Percentiles rank a stretch among this genome's conserved stretches.
These are phyloP conservation scores for Phytophthora syringae DNA, from an alignment of 352 stramenopile genomes.

Conservation along the genomic window DNA sequence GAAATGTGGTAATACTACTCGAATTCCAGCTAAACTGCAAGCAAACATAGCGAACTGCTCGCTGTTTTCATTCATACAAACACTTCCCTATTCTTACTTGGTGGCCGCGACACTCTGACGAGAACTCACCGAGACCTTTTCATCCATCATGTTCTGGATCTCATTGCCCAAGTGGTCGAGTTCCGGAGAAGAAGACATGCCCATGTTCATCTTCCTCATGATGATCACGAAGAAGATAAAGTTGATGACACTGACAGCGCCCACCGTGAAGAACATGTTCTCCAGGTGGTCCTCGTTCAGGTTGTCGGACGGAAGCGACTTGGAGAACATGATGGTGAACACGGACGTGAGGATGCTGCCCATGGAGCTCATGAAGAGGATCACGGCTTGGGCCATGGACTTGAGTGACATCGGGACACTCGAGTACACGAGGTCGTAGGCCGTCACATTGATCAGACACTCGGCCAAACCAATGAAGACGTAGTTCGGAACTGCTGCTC, in stretches of 20 bases:
- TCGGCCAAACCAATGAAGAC: slow-evolving; percentile 82
- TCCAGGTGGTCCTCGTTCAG: slow-evolving; percentile 87
- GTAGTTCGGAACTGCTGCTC: slow-evolving; percentile 84
- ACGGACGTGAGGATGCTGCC: slow-evolving; percentile 88
- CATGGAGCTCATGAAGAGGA: slow-evolving; percentile 90
- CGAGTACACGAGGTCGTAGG: slow-evolving; percentile 90
- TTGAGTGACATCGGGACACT: slow-evolving; percentile 89
- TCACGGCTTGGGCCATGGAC: slow-evolving; percentile 87
- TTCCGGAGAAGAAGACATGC: slow-evolving; percentile 53
- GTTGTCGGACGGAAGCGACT: slow-evolving; percentile 69
- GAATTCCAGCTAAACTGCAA: no score
- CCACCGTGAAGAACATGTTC: slow-evolving; percentile 91
- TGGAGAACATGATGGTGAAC: slow-evolving; percentile 86
- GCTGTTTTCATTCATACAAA: slow-evolving; percentile 6
- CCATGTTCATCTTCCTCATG: slow-evolving; percentile 89
- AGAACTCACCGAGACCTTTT: slow-evolving; percentile 18
- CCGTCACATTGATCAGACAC: slow-evolving; percentile 90
- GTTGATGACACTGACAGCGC: slow-evolving; percentile 77
- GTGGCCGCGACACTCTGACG: slow-evolving; percentile 18
- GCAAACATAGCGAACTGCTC: no score
- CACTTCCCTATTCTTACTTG: slow-evolving; percentile 7
- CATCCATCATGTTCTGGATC: slow-evolving; percentile 1
- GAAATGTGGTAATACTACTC: no score
- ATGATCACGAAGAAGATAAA: slow-evolving; percentile 70
- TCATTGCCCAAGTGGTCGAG: slow-evolving; percentile 22